Conservation (phyloP, 768 basidiomycete species). For the Leucocoprinus sp. region DNA sequence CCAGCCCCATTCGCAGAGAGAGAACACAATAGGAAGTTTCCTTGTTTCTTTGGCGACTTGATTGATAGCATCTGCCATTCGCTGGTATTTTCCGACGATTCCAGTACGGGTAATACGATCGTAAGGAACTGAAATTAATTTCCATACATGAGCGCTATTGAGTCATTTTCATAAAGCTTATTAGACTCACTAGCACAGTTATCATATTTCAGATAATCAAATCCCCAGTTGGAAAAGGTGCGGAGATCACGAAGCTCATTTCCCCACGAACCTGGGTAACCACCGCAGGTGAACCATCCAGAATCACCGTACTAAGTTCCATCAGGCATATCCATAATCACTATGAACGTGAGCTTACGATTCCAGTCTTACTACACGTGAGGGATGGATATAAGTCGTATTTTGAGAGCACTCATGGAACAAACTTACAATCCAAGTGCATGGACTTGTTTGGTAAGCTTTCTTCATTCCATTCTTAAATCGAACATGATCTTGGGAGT, state of each 20-base stretch:
- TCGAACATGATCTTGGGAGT: conserved; percentile 31
- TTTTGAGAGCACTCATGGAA: conserved; percentile 38
- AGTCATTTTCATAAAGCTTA: conserved; percentile 26
- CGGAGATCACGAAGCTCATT: conserved; percentile 44
- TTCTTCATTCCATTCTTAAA: conserved; percentile 52
- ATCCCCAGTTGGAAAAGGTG: conserved; percentile 41
- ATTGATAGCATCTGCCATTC: conserved; percentile 53
- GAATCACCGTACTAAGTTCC: conserved; percentile 49
- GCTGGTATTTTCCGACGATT: conserved; percentile 47
- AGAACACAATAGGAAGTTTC: conserved; percentile 48
- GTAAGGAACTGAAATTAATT: conserved; percentile 34
- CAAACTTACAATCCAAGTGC: conserved; percentile 52
- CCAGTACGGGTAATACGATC: conserved; percentile 48
- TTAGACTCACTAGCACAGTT: conserved; percentile 43
- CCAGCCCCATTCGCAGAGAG: conserved; percentile 61
- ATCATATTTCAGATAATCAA: conserved; percentile 47
- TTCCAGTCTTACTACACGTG: conserved; percentile 47
- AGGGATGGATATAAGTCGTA: conserved; percentile 10
- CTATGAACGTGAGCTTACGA: conserved; percentile 31
- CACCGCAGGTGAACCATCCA: conserved; percentile 59
- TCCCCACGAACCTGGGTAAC: conserved; percentile 57
- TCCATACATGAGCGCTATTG: not conserved
- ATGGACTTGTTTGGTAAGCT: conserved; percentile 47
- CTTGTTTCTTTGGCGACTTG: conserved; percentile 38
- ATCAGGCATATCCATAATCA: not conserved